Evolutionary conservation across 352 stramenopile species (phyloP), one percentile per base, ranked within the genome.

Genomic region (Pythium vanterpoolii): DNA sequence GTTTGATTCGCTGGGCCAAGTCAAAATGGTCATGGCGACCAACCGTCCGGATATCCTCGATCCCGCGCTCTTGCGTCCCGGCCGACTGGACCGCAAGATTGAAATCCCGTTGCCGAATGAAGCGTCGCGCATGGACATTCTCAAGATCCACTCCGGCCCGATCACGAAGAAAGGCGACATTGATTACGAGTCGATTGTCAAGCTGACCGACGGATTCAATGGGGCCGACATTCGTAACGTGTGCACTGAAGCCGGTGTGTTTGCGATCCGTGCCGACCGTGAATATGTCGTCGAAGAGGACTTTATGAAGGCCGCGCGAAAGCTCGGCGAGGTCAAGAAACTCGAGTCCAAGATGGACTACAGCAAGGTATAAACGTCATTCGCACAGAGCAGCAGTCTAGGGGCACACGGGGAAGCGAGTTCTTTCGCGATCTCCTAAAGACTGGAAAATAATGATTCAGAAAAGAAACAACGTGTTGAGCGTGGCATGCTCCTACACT

Each of bases 261-360:
- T 99, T 83, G 98, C 98, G 27, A 99, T 99, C 74, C 91, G 98
- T 45, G 93, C 88, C 11, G 97, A 99, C 72, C 87, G 98, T 43
- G 96, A 99, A 69, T 99, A 99, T 82, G 96, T 99, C 24, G 74
- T 99, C 19, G 97, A 99, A 72, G 97, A 99, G 69, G 98, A 99
- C 74, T 99, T 99, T 73, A 99, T 99, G 96, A 99, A 99, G 87
- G 97, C 97, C 3, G 97, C 96, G 47, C 89, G 98, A 56, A 99
- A 99, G 86, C 90, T 99, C 66, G 89, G 90, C 30, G 98, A 99
- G 64, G 97, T 90, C 57, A 99, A 99, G 93, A 99, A 99, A 79
- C 89, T 99, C 43, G 98, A 99, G 83, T 98, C 88, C 52, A 99
- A 99, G 84, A 94, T 99, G 76, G 97, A 99, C 79, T 99, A 99